Evolutionary conservation across 305 asterid species (phyloP), one percentile per base, ranked within the genome.

Genomic region (Ilex paraguariensis): DNA sequence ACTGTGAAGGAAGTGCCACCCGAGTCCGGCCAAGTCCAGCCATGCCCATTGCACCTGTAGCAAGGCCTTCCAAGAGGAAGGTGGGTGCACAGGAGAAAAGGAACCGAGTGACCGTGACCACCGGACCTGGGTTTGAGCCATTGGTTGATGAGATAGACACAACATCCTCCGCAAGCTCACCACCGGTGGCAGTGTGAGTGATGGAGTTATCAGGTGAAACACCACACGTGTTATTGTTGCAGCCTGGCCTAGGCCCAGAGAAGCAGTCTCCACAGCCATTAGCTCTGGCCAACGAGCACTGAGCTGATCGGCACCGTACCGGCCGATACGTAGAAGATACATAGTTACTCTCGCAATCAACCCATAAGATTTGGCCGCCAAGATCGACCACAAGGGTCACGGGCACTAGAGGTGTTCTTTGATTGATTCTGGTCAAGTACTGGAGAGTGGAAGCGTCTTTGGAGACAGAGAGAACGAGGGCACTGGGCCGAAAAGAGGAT

Each of bases 11-110:
- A 21, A 83, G 55, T 3, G 76, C 93, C 5, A 81, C 72, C 12
- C 70, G 66, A 52, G 80, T 76, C 62, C 87, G 66, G 3, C 86
- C 85, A 4, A 85, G 79, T 31, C 93, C 93, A 1, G 85, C 87
- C 4, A 85, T 66, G 33, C 93, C 93, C n/a, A 70, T 71, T 0
- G 77, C 68, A 2, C 82, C 82, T 4, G 62, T 15, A 0, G 86
- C 84, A 3, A 85, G 74, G 48, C 89, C 87, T 5, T 51, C 63
- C 48, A 82, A 64, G 16, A 85, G 84, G 45, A 70, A 77, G 0
- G 82, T 71, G 0, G 89, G 79, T 0, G 77, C 87, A 4, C 89
- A 85, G 0, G 71, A 14, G 75, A 85, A 85, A 10, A 81, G 31
- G 72, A 82, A 83, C 2, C 73, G 70, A 0, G 81, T 77, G 8